Evolutionary conservation across 495 filamentous ascomycete species (phyloP).

Genomic region (Xeromyces bisporus): DNA sequence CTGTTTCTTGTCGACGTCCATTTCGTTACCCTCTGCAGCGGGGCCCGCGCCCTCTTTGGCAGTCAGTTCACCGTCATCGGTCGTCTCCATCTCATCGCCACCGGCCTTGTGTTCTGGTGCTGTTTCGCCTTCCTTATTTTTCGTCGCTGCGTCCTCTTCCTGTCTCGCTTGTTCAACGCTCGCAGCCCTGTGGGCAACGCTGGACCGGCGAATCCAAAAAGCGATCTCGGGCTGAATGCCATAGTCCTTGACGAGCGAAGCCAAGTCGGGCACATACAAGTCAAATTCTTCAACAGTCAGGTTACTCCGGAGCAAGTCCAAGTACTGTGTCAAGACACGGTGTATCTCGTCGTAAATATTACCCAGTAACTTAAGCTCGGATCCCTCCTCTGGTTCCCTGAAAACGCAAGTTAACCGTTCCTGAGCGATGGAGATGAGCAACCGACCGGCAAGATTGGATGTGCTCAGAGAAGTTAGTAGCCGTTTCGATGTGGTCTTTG

Average conservation of each 20-base stretch:
- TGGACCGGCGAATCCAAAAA: conserved; percentile 69
- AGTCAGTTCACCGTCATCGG: conserved; percentile 11
- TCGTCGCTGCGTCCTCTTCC: conserved; percentile 9
- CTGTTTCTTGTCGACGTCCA: conserved; percentile 26
- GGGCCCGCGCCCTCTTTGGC: conserved; percentile 5
- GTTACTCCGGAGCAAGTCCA: conserved; percentile 73
- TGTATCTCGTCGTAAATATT: conserved; percentile 84
- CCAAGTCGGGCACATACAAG: conserved; percentile 56
- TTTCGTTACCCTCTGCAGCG: conserved; percentile 10
- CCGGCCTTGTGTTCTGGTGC: conserved; percentile 7
- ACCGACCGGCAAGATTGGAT: conserved; percentile 52
- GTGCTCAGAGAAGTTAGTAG: conserved; percentile 64
- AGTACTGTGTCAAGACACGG: conserved; percentile 64
- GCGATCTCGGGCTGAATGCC: conserved; percentile 68
- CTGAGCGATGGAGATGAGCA: conserved; percentile 80
- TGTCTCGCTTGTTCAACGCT: conserved; percentile 22
- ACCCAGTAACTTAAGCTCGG: conserved; percentile 65
- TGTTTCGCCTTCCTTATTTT: conserved; percentile 9
- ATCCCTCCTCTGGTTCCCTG: conserved; percentile 43
- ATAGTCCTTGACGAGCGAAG: conserved; percentile 57
- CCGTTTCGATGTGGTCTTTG: conserved; percentile 47
- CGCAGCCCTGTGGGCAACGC: conserved; percentile 39
- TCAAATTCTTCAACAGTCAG: conserved; percentile 65
- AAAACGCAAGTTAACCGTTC: conserved; percentile 69
- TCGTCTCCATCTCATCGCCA: conserved; percentile 19